Conservation (phyloP, 495 filamentous ascomycete species). For the Aspergillus coremiiformis region DNA sequence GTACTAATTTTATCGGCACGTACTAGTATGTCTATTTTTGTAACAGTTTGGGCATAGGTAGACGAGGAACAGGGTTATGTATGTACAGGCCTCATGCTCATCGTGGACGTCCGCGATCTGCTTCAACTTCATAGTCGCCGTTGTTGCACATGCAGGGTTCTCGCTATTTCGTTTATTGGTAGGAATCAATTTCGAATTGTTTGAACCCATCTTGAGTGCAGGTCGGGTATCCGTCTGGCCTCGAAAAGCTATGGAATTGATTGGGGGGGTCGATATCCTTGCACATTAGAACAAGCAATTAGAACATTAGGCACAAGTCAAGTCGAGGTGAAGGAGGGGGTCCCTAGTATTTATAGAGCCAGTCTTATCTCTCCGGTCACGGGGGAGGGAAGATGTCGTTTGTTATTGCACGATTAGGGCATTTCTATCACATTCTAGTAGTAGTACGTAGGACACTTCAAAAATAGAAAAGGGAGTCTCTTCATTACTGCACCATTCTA, state of each 20-base stretch:
- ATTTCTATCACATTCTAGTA: no score
- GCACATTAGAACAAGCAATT: background rate
- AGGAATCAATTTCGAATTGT: background rate
- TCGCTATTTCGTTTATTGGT: background rate
- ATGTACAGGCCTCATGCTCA: constrained; percentile 2
- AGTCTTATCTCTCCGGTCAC: background rate
- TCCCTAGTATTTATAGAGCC: background rate
- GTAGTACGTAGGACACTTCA: no score
- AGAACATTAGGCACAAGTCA: background rate
- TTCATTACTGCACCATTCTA: background rate
- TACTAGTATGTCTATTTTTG: background rate
- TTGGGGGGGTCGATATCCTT: background rate
- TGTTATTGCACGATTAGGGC: background rate
- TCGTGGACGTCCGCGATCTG: background rate
- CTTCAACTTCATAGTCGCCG: background rate
- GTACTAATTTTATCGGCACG: constrained; percentile 2
- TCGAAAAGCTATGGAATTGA: background rate
- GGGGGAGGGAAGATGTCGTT: background rate
- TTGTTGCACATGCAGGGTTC: background rate
- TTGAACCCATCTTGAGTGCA: background rate
- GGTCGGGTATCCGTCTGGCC: background rate
- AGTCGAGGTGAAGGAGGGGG: background rate
- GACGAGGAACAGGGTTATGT: background rate
- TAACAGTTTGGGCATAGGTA: background rate
- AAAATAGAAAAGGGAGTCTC: background rate